These are phyloP conservation scores for Wilcoxina mikolae DNA, from an alignment of 495 filamentous ascomycete genomes.

Conservation along the genomic window DNA sequence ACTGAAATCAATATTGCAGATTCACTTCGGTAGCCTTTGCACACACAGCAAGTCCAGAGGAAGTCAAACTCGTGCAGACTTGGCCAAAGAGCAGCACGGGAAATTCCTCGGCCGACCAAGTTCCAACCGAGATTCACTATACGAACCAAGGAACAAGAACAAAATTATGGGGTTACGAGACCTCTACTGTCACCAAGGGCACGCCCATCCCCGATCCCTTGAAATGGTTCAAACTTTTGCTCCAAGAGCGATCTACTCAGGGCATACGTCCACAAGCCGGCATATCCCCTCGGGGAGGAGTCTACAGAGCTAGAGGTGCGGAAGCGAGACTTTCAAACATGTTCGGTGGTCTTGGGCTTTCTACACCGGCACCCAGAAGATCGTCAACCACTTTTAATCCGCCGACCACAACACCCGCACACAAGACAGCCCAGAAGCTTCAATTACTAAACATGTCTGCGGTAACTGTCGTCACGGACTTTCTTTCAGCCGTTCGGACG, in stretches of 20 bases:
- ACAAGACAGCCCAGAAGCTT: background rate
- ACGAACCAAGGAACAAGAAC: constrained; percentile 32
- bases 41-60: background rate
- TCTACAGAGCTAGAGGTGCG: too few relatives aligned
- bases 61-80: constrained; percentile 57
- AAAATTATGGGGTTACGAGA: constrained; percentile 53
- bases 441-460: background rate
- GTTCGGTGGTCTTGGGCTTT: too few relatives aligned
- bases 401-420: too few relatives aligned
- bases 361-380: background rate
- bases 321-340: too few relatives aligned
- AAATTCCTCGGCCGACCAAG: constrained; percentile 38
- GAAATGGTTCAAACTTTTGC: constrained; percentile 23
- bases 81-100: constrained; percentile 63
- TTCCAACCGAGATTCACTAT: constrained; percentile 50
- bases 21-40: constrained; percentile 7
- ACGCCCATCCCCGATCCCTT: constrained; percentile 16
- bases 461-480: constrained; percentile 1
- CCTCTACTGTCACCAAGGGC: constrained; percentile 2
- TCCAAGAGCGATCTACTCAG: constrained; percentile 34
- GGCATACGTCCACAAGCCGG: constrained; percentile 57
- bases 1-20: background rate
- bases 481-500: constrained; percentile 15
- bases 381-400: background rate
- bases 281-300: background rate